A percentile compares a stretch with the other conserved stretches of the same genome.
Conservation (phyloP, 2,329 filamentous ascomycete species). For the Zymoseptoria crescenta region DNA sequence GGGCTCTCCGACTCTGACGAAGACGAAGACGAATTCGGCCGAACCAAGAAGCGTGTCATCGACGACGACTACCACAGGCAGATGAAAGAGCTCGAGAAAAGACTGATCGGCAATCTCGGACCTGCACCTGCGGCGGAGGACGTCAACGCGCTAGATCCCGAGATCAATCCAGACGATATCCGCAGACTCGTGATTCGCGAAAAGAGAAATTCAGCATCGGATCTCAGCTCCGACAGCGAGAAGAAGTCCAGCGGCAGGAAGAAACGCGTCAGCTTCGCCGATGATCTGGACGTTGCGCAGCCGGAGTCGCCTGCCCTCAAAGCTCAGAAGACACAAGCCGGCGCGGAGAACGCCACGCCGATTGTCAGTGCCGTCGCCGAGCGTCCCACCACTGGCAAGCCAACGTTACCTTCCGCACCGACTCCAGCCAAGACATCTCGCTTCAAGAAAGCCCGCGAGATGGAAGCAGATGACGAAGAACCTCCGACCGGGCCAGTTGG, state of each 20-base stretch:
- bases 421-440: slow-evolving; percentile 33
- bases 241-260: slow-evolving; percentile 29
- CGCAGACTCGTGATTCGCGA: slow-evolving; percentile 45
- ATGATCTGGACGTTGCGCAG: slow-evolving; percentile 61
- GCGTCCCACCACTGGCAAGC: slow-evolving; percentile 20
- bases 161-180: slow-evolving; percentile 47
- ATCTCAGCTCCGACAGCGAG: slow-evolving; percentile 19
- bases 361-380: slow-evolving; percentile 37
- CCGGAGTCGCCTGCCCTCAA: slow-evolving; percentile 25
- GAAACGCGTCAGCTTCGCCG: slow-evolving; percentile 77
- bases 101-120: slow-evolving; percentile 57
- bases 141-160: slow-evolving; percentile 28
- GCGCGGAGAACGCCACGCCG: slow-evolving; percentile 19
- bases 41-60: slow-evolving; percentile 59
- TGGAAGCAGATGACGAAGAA: slow-evolving; percentile 4
- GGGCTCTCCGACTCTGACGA: slow-evolving; percentile 59
- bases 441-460: slow-evolving; percentile 31
- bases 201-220: slow-evolving; percentile 21
- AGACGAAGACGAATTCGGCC: slow-evolving; percentile 68
- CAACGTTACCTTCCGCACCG: slow-evolving; percentile 9
- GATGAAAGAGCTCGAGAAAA: slow-evolving; percentile 80
- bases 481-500: slow-evolving; percentile 17
- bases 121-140: slow-evolving; percentile 36
- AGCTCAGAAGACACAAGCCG: slow-evolving; percentile 20
- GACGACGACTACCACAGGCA: slow-evolving; percentile 67